phyloP scores from a whole-genome alignment of 75 land plant genomes.

The Picea sitchensis region DNA sequence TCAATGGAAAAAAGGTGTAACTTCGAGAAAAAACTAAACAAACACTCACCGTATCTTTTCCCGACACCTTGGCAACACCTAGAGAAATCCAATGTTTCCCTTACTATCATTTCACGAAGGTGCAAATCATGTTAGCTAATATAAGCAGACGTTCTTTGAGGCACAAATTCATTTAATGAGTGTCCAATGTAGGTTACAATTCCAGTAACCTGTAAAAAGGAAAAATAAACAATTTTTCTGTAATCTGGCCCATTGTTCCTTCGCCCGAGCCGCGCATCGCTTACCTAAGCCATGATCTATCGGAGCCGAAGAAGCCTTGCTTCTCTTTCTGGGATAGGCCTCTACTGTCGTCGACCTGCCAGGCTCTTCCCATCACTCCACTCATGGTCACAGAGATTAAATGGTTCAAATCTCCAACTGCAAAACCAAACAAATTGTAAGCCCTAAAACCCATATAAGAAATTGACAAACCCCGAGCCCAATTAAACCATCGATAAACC shows the following conservation, averaged over 20 bases:
- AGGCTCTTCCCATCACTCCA: too few relatives aligned
- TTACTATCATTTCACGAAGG: conserved; percentile 71
- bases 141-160: conserved; percentile 74
- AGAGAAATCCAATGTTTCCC: conserved; percentile 85
- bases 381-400: too few relatives aligned
- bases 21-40: background rate
- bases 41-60: conserved; percentile 23
- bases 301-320: conserved; percentile 11
- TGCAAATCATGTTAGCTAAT: conserved; percentile 76
- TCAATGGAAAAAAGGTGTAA: background rate
- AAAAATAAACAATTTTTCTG: background rate
- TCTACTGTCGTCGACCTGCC: background rate
- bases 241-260: conserved; percentile 37
- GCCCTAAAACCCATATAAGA: too few relatives aligned
- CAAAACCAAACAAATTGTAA: too few relatives aligned
- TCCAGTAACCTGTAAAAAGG: conserved; percentile 45
- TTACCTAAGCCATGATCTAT: background rate
- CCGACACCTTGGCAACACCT: conserved; percentile 75
- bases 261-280: conserved; percentile 30
- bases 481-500: too few relatives aligned
- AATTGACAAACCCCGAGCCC: too few relatives aligned
- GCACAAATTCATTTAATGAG: conserved; percentile 47
- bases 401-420: too few relatives aligned
- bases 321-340: background rate
- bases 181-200: conserved; percentile 70